These are phyloP conservation scores for Macrolepiota dolichaula DNA, from an alignment of 768 basidiomycete species.

Conservation along the genomic window DNA sequence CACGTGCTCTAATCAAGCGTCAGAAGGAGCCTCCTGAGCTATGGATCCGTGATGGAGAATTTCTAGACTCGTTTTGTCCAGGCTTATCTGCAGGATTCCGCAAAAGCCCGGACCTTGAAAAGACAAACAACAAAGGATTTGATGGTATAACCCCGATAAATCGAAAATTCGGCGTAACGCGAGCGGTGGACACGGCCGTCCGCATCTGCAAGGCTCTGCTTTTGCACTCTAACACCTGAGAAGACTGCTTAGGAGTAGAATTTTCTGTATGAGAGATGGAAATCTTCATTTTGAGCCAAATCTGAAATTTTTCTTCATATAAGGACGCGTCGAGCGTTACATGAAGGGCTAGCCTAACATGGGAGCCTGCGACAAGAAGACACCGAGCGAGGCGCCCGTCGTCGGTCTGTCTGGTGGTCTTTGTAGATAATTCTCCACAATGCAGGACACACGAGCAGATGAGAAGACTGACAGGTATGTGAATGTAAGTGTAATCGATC, in stretches of 20 bases:
- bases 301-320: background rate
- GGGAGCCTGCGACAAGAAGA: background rate
- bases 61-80: background rate
- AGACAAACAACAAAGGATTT: background rate
- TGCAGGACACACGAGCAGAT: background rate
- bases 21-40: background rate
- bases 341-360: slow-evolving; percentile 7
- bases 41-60: background rate
- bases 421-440: too few relatives aligned
- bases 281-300: background rate
- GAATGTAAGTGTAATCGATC: background rate
- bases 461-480: background rate
- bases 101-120: background rate
- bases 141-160: background rate
- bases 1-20: background rate
- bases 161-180: background rate
- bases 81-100: background rate
- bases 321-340: background rate
- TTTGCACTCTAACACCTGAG: background rate
- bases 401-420: too few relatives aligned
- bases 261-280: background rate
- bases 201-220: background rate
- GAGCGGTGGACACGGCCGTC: background rate
- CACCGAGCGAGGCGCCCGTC: background rate
- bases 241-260: background rate